These are phyloP conservation scores for Suillus discolor DNA, from an alignment of 768 basidiomycete species.

Conservation along the genomic window DNA sequence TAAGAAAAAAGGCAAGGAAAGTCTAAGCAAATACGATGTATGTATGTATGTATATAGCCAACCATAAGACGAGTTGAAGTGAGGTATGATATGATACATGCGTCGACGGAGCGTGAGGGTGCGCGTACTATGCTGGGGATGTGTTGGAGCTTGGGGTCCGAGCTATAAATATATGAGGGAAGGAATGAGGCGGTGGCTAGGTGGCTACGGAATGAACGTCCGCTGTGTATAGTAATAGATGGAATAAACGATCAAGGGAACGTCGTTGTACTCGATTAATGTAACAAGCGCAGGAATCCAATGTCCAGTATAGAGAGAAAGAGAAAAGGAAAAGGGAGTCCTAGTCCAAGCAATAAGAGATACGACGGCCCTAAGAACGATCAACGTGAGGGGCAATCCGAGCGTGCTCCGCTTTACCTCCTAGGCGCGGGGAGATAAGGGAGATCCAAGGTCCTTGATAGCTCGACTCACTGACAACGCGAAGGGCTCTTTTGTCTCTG, in stretches of 20 bases:
- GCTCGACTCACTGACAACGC: not conserved
- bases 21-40: not conserved
- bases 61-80: not conserved
- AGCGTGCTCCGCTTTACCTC: not conserved
- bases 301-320: not conserved
- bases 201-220: not conserved
- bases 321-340: not conserved
- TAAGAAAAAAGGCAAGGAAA: not conserved
- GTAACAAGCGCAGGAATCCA: not conserved
- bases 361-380: not conserved
- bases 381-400: not conserved
- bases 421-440: not conserved
- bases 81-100: slow-evolving; percentile 9
- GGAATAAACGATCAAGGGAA: not conserved
- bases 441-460: not conserved
- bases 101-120: not conserved
- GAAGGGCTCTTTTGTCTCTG: not conserved
- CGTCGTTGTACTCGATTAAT: not conserved
- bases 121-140: not conserved
- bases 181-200: not conserved
- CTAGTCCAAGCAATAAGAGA: not conserved
- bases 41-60: not conserved
- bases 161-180: not conserved
- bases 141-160: not conserved
- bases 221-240: not conserved